These are phyloP conservation scores for Aspergillus brasiliensis DNA, from an alignment of 2,329 filamentous ascomycete species.

Conservation along the genomic window DNA sequence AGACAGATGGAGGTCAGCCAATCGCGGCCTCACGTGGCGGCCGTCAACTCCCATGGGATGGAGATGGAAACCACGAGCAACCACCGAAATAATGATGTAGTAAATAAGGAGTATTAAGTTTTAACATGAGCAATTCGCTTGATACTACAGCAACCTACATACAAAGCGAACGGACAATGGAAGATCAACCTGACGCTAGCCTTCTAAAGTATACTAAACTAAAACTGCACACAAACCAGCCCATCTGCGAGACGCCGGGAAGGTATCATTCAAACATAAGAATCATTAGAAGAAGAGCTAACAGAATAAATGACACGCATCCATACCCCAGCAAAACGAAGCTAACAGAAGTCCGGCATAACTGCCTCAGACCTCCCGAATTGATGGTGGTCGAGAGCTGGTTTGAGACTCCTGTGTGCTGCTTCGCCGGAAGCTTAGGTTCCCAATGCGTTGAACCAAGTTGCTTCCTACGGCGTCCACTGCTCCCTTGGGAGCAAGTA, in stretches of 20 bases:
- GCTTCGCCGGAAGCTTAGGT: constrained; percentile 64
- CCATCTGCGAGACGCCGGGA: constrained; percentile 16
- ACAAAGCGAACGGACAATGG: not conserved
- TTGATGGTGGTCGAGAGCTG: constrained; percentile 32
- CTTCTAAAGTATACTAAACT: not conserved
- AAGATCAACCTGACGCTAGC: constrained; percentile 1
- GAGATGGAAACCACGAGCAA: not conserved
- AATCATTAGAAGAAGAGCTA: constrained; percentile 16
- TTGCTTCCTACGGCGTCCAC: constrained; percentile 93
- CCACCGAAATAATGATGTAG: not conserved
- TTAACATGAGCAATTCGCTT: not conserved
- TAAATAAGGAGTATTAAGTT: no score
- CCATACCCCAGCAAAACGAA: not conserved
- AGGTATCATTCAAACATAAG: constrained; percentile 24
- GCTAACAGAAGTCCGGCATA: not conserved
- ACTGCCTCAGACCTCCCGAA: constrained; percentile 38
- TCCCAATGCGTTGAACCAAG: constrained; percentile 82
- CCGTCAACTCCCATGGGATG: not conserved
- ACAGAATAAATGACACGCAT: constrained; percentile 6
- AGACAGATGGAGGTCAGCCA: constrained; percentile 11
- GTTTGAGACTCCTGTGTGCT: constrained; percentile 37
- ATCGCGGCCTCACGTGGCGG: constrained; percentile 21
- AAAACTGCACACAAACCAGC: not conserved
- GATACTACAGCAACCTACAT: not conserved
- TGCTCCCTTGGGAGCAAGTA: constrained; percentile 83